These are phyloP conservation scores for Solanum etuberosum DNA, from an alignment of 257 asterid genomes.

Conservation along the genomic window DNA sequence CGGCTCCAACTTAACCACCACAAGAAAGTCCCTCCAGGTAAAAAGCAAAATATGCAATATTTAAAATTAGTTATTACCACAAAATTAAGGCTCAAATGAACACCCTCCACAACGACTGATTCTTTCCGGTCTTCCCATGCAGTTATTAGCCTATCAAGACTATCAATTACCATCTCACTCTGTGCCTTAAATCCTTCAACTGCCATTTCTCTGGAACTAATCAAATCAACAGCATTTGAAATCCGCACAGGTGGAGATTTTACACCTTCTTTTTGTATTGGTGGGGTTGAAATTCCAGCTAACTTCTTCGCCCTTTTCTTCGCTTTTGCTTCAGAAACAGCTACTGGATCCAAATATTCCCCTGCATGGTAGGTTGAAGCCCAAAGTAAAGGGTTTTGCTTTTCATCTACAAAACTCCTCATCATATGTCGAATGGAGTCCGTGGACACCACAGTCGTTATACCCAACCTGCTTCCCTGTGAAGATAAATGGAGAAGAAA, in stretches of 20 bases:
- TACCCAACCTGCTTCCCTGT: conserved; percentile 96
- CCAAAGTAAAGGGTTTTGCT: conserved; percentile 92
- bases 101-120: conserved; percentile 98
- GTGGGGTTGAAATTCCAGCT: conserved; percentile 35
- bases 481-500: conserved; percentile 1
- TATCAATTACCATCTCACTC: conserved; percentile 98
- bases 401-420: conserved; percentile 95
- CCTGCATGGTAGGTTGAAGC: conserved; percentile 99
- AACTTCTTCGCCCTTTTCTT: conserved; percentile 84
- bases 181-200: conserved; percentile 97
- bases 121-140: conserved; percentile 97
- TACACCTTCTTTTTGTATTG: conserved; percentile 27
- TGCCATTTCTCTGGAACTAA: conserved; percentile 90
- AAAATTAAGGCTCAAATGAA: conserved; percentile 95
- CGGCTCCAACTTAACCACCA: conserved; percentile 1
- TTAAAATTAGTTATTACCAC: conserved; percentile 48
- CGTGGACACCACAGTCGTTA: conserved; percentile 91
- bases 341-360: conserved; percentile 82
- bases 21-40: neutral
- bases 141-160: conserved; percentile 91
- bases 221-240: conserved; percentile 35
- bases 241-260: conserved; percentile 32
- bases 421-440: conserved; percentile 99
- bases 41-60: neutral
- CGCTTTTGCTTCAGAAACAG: conserved; percentile 83